Evolutionary conservation across 2,329 filamentous ascomycete species (phyloP), one percentile per base, ranked within the genome.

Genomic region (Colletotrichum aenigma): DNA sequence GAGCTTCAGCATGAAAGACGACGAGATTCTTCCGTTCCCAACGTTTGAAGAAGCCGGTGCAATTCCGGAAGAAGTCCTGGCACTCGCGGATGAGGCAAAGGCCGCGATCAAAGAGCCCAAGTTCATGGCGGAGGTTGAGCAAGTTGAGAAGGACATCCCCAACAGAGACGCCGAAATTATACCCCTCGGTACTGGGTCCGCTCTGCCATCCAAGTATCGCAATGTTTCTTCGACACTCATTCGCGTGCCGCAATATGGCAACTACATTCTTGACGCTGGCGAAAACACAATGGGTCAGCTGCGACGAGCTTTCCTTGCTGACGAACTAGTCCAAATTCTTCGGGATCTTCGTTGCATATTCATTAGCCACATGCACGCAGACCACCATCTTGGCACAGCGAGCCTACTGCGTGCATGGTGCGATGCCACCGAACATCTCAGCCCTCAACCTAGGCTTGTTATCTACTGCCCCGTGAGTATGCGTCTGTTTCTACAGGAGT

Each of bases 311-410:
- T 96, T 94, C 80, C 89, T 90, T 7, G 86, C 88, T 0, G 88
- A 92, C 6, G 90, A 95, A 78, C 87, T 96, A 5, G 87, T 87
- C 32, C 88, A 93, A n/a, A 89, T 98, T 15, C 87, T 99, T n/a
- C 89, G 88, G 75, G 93, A 97, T 77, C 88, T 99, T 58, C 93
- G 93, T 70, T 91, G 92, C 79, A 93, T 99, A 77, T 98, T 95
- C 92, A 97, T 99, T 85, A 98, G 95, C 83, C 97, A 99, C 85
- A 88, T 98, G 77, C 97, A 99, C 84, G 97, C 97, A 6, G 97
- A 99, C 85, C 97, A 99, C 85, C 97, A 98, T 82, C 90, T 99
- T 24, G 97, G 97, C 32, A 94, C 93, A 1, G 89, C 91, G n/a
- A 91, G 93, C 7, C 87, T 98, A n/a, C 91, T 98, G 81, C 93